These are phyloP conservation scores for Dryadomyces sulphureus DNA, from an alignment of 2,329 filamentous ascomycete species.

Conservation along the genomic window DNA sequence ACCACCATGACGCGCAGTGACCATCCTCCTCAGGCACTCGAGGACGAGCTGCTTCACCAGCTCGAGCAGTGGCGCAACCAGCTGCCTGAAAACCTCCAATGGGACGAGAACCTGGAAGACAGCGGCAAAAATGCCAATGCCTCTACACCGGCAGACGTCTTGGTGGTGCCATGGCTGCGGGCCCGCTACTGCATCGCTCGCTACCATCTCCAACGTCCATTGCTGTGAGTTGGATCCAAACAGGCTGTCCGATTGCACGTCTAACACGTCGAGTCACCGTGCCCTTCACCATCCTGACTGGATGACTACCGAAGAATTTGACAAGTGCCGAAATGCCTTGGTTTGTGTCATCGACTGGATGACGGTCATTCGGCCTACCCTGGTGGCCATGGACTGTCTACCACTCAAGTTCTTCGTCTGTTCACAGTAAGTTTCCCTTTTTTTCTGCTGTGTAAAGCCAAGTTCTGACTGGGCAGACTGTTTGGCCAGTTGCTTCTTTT, in stretches of 20 bases:
- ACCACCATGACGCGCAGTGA: slow-evolving; percentile 12
- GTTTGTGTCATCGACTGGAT: slow-evolving; percentile 9
- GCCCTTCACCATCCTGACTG: slow-evolving; percentile 12
- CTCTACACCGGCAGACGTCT: slow-evolving; percentile 3
- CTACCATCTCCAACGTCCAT: slow-evolving; percentile 11
- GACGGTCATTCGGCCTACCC: slow-evolving; percentile 4
- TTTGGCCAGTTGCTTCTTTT: slow-evolving; percentile 11
- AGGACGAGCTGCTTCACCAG: slow-evolving; percentile 36
- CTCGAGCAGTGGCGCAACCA: slow-evolving; percentile 39
- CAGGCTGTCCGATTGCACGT: neutral
- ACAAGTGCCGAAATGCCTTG: slow-evolving; percentile 11
- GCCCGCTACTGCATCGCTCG: slow-evolving; percentile 11
- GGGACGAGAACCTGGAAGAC: slow-evolving; percentile 7
- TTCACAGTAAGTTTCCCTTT: slow-evolving; percentile 7
- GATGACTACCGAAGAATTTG: slow-evolving; percentile 9
- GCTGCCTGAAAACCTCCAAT: slow-evolving; percentile 20
- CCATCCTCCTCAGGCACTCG: slow-evolving; percentile 31
- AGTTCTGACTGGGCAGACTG: neutral
- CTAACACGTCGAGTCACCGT: slow-evolving; percentile 4
- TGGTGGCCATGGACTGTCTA: slow-evolving; percentile 7
- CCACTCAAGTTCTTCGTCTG: slow-evolving; percentile 11
- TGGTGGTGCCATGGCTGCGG: slow-evolving; percentile 12
- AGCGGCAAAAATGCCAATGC: neutral
- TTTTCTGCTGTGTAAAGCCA: neutral
- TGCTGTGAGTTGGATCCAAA: slow-evolving; percentile 4